Evolutionary conservation across 2,329 filamentous ascomycete genomes (phyloP), one percentile per base, ranked within the genome.

Genomic region (Colletotrichum sp.): DNA sequence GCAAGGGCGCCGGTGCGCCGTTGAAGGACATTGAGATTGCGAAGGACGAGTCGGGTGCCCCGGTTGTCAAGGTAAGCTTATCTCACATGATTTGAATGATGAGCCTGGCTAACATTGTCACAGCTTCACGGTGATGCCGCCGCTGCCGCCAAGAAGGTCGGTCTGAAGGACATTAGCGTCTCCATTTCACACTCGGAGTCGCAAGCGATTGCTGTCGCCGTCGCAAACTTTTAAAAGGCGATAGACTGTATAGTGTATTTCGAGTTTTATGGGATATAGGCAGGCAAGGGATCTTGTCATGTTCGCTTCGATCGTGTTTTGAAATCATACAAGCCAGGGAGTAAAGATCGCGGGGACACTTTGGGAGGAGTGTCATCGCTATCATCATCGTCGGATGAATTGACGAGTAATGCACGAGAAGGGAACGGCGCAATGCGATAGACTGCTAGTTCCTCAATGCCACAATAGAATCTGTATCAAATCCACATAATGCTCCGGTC

Each of bases 181-280:
- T 98, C 96, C 82, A 98, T 99, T 82, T 98, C 96, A 80, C 97
- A 99, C 86, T 97, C 94, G 52, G 96, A 98, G 80, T 93, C 90
- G 74, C 97, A 99, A 86, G 96, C 97, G 76, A 96, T 98, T 81
- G 96, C 97, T 61, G 95, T 99, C 81, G 97, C 97, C 3, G 94
- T 98, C 76, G 94, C 96, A 71, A 93, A 92, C 71, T 94, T 97
- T 82, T 96, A 91, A 83, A 56, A 62, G 65, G 75, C 32, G 30
- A 48, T 48, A 56, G 56, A 69, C 16, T 70, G 61, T 76, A 76
- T 65, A 74, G 56, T 75, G 71, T 52, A 76, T 76, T 76, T 77
- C 65, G 52, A 69, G 68, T 73, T 76, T 48, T 24, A 70, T 66
- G 73, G 75, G 68, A 76, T 67, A 75, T 73, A 71, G 75, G 69